Evolutionary conservation across 352 stramenopile genomes (phyloP).

Genomic region (Globisporangium acanthophoron): DNA sequence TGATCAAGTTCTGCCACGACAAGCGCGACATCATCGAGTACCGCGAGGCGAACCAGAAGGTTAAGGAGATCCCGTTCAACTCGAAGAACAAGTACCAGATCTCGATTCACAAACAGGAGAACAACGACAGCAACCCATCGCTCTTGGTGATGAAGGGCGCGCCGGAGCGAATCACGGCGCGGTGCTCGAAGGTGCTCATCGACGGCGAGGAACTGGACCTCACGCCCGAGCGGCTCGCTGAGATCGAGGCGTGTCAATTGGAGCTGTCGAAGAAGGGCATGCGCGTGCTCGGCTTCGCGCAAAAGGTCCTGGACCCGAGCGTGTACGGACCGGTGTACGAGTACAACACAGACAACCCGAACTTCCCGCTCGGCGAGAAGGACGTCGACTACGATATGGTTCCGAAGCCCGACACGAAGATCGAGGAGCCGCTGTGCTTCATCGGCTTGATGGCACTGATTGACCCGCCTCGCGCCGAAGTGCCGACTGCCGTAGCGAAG

Average conservation of each 20-base stretch:
- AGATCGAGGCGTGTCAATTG: constrained; percentile 43
- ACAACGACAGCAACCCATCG: constrained; percentile 50
- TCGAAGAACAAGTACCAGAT: constrained; percentile 86
- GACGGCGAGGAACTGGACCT: constrained; percentile 46
- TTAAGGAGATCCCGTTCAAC: constrained; percentile 84
- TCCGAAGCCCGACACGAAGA: constrained; percentile 57
- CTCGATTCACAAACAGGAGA: constrained; percentile 78
- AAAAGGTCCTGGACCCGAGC: constrained; percentile 43
- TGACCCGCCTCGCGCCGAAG: constrained; percentile 90
- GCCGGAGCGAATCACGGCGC: constrained; percentile 91
- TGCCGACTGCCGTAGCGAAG: constrained; percentile 84
- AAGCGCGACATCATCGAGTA: constrained; percentile 70
- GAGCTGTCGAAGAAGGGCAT: constrained; percentile 58
- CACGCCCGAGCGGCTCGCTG: constrained; percentile 80
- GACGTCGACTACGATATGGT: constrained; percentile 31
- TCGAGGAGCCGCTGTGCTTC: constrained; percentile 81
- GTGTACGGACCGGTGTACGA: constrained; percentile 26
- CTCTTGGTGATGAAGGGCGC: constrained; percentile 94
- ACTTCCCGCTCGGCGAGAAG: constrained; percentile 29
- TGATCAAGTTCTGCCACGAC: constrained; percentile 85
- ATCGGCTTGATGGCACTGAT: constrained; percentile 95
- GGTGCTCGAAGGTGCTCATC: constrained; percentile 83
- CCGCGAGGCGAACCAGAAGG: constrained; percentile 48
- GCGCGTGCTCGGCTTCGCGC: constrained; percentile 52
- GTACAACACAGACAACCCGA: constrained; percentile 61